Percentiles rank a stretch among this genome's conserved stretches.
These are phyloP conservation scores for Trichoderma lentiforme DNA, from an alignment of 2,329 filamentous ascomycete species.

Conservation along the genomic window DNA sequence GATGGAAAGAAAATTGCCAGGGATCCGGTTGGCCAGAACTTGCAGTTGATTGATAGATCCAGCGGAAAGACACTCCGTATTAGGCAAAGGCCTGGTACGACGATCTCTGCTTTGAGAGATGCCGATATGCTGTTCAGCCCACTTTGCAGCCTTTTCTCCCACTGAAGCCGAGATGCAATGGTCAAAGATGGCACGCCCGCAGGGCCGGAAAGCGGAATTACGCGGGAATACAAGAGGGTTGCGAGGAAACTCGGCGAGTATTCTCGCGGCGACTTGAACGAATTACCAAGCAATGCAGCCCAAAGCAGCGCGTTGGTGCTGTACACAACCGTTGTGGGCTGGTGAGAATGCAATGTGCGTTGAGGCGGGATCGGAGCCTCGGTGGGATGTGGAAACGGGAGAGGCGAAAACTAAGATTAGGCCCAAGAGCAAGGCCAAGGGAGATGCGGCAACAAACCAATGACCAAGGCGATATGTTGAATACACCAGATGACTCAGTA, in stretches of 20 bases:
- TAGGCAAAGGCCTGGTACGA: background rate
- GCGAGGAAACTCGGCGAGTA: background rate
- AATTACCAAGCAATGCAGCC: background rate
- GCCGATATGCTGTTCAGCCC: background rate
- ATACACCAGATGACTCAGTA: background rate
- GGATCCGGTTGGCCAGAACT: background rate
- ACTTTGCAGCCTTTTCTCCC: background rate
- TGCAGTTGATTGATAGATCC: background rate
- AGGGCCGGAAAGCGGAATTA: background rate
- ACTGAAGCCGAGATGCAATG: background rate
- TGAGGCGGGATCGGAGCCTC: constrained; percentile 1
- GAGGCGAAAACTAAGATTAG: background rate
- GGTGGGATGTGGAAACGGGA: constrained; percentile 2
- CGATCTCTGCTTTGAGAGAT: background rate
- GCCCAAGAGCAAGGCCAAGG: too few species aligned
- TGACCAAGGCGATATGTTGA: background rate
- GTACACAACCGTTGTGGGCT: background rate
- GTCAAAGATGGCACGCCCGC: background rate
- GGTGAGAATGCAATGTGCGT: background rate
- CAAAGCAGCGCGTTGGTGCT: background rate
- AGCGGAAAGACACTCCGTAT: background rate
- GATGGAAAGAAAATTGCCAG: background rate
- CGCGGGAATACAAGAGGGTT: background rate
- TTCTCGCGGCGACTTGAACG: background rate
- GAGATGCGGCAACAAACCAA: background rate